phyloP scores from a whole-genome alignment of 495 filamentous ascomycete species.

The Tuber aestivum region DNA sequence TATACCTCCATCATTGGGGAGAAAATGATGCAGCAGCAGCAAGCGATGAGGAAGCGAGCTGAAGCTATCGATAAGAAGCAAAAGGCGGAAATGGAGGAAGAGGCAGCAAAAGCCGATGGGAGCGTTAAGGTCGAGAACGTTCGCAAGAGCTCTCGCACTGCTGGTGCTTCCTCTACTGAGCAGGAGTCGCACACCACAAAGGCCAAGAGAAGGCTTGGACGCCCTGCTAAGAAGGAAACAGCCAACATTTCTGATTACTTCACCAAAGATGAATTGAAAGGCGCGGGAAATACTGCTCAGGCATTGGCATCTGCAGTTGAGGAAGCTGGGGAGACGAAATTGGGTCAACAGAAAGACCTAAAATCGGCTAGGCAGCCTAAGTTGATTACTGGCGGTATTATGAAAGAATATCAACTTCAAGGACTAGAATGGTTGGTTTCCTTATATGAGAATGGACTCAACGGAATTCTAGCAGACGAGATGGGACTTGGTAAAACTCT shows the following conservation, averaged over 20 bases:
- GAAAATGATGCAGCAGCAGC: conserved; percentile 36
- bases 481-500: conserved; percentile 97
- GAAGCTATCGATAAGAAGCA: conserved; percentile 33
- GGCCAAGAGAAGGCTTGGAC: conserved; percentile 12
- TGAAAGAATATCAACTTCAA: conserved; percentile 92
- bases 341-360: conserved; percentile 68
- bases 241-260: conserved; percentile 35
- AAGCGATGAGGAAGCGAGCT: conserved; percentile 28
- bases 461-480: conserved; percentile 92
- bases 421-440: conserved; percentile 86
- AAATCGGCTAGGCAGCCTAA: conserved; percentile 77
- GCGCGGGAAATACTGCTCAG: conserved; percentile 22
- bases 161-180: background rate
- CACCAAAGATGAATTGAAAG: conserved; percentile 31
- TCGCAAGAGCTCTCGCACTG: conserved; percentile 24
- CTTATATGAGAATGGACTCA: conserved; percentile 85
- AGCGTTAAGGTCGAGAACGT: conserved; percentile 8
- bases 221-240: conserved; percentile 11
- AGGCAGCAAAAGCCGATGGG: background rate
- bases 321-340: conserved; percentile 27
- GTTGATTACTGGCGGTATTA: conserved; percentile 76
- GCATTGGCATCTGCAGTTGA: conserved; percentile 32
- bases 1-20: conserved; percentile 40
- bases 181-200: conserved; percentile 8
- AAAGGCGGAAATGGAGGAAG: conserved; percentile 8